phyloP scores from a whole-genome alignment of 495 filamentous ascomycete species.

The Neurospora tetrasperma region DNA sequence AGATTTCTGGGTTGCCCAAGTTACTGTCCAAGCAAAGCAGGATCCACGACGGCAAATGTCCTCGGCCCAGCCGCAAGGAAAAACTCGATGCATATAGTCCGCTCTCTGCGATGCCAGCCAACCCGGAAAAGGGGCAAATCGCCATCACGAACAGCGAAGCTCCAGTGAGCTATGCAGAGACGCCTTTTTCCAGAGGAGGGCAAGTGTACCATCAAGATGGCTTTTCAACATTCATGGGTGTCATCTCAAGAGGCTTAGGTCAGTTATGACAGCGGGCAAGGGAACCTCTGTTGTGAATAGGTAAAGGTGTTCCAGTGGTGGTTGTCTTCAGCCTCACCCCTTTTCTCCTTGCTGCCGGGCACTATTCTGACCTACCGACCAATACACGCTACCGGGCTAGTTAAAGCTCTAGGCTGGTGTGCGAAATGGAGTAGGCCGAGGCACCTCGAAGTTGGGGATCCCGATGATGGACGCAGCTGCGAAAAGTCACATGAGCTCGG shows the following conservation, averaged over 20 bases:
- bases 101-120: background rate
- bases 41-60: background rate
- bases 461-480: background rate
- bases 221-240: background rate
- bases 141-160: background rate
- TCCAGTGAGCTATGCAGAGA: background rate
- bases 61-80: background rate
- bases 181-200: background rate
- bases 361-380: background rate
- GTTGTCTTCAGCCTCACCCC: background rate
- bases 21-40: background rate
- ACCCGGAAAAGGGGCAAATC: background rate
- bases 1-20: background rate
- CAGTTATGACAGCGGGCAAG: background rate
- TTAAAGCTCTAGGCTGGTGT: background rate
- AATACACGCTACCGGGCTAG: background rate
- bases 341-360: background rate
- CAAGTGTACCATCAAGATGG: background rate
- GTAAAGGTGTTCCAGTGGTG: background rate
- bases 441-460: background rate
- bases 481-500: background rate
- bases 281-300: background rate
- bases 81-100: background rate
- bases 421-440: background rate
- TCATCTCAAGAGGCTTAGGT: background rate